phyloP scores from a whole-genome alignment of 768 basidiomycete genomes.

The Inosperma sp. region DNA sequence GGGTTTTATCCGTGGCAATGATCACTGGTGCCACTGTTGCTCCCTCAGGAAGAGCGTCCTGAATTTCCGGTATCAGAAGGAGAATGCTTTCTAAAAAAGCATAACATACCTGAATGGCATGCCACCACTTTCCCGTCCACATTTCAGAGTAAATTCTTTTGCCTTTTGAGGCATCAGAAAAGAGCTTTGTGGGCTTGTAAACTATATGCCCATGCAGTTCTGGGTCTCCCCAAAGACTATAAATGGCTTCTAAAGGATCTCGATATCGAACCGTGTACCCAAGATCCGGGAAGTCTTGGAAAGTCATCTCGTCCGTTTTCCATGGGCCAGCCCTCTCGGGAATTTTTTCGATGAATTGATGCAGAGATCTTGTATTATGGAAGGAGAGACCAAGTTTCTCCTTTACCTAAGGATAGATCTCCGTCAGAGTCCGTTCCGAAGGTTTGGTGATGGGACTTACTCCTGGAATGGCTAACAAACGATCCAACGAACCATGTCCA shows the following conservation, averaged over 20 bases:
- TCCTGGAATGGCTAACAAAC: slow-evolving; percentile 17
- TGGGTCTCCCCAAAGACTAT: slow-evolving; percentile 29
- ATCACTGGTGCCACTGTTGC: slow-evolving; percentile 35
- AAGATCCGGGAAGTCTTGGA: slow-evolving; percentile 20
- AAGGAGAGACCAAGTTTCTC: slow-evolving; percentile 22
- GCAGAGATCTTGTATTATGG: slow-evolving; percentile 22
- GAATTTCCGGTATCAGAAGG: neutral
- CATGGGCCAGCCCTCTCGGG: slow-evolving; percentile 25
- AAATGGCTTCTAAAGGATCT: slow-evolving; percentile 29
- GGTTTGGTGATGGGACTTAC: slow-evolving; percentile 1
- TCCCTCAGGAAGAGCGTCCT: slow-evolving; percentile 15
- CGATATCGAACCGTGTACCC: slow-evolving; percentile 19
- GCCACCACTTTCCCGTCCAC: slow-evolving; percentile 37
- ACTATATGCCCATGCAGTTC: slow-evolving; percentile 23
- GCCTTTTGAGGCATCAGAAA: slow-evolving; percentile 9
- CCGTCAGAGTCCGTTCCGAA: neutral
- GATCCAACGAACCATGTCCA: slow-evolving; percentile 19
- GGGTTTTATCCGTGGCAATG: no score
- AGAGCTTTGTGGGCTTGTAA: slow-evolving; percentile 25
- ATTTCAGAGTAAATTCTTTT: slow-evolving; percentile 32
- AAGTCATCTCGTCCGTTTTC: slow-evolving; percentile 18
- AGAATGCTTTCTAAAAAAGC: neutral
- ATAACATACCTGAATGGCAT: slow-evolving; percentile 30
- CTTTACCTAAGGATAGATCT: slow-evolving; percentile 10
- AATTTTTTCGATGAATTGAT: slow-evolving; percentile 24